These are phyloP conservation scores for Eucalyptus lansdowneana DNA, from an alignment of 345 rosid species.

Conservation along the genomic window DNA sequence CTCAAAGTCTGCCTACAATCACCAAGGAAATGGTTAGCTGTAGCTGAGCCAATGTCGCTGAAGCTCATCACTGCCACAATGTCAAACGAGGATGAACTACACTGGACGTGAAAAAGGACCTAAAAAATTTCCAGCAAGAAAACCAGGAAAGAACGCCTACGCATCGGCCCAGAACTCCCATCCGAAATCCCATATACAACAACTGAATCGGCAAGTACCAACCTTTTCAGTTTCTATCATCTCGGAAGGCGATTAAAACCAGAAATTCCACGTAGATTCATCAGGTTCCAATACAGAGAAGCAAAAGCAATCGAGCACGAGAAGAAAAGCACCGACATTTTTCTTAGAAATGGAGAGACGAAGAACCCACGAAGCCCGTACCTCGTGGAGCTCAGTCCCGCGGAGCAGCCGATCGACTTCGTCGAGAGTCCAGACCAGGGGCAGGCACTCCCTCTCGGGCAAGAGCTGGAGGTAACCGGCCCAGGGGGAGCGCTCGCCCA, in stretches of 20 bases:
- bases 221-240: neutral
- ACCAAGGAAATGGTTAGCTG: neutral
- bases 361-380: neutral
- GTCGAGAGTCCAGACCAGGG: slow-evolving; percentile 49
- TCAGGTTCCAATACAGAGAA: neutral
- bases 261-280: neutral
- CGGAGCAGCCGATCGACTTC: slow-evolving; percentile 52
- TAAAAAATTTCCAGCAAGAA: neutral
- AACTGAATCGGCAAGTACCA: neutral
- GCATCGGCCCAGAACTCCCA: neutral
- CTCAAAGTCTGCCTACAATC: slow-evolving; percentile 60
- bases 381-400: slow-evolving; percentile 90
- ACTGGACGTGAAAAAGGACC: neutral
- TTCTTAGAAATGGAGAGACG: neutral
- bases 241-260: neutral
- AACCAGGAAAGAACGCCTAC: neutral
- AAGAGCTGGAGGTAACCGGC: slow-evolving; percentile 64
- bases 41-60: neutral
- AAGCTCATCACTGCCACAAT: neutral
- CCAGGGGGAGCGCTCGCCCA: slow-evolving; percentile 63
- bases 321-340: neutral
- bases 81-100: neutral
- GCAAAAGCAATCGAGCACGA: neutral
- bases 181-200: neutral
- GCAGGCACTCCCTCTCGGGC: slow-evolving; percentile 49